Evolutionary conservation across 208 protist species (phyloP).

Genomic region (Trypanosoma melophagium): DNA sequence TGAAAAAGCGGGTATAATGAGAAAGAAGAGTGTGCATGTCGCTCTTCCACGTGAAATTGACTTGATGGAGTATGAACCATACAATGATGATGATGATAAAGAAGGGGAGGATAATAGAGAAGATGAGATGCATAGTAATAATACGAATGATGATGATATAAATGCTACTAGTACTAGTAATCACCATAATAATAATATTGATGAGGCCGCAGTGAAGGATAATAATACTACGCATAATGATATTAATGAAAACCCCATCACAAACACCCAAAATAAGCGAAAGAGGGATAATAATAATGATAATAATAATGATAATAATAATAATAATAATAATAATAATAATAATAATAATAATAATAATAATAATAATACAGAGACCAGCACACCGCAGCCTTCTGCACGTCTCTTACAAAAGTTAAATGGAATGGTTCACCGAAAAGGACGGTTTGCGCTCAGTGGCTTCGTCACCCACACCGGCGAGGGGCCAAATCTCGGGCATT

Average conservation of each 20-base stretch:
- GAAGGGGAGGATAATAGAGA: too few species aligned
- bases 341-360: not conserved
- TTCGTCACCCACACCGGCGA: conserved; percentile 89
- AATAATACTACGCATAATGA: too few species aligned
- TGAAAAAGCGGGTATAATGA: conserved; percentile 55
- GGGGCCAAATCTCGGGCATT: conserved; percentile 84
- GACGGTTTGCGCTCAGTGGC: conserved; percentile 81
- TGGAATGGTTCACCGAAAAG: conserved; percentile 65
- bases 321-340: not conserved
- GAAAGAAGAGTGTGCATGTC: conserved; percentile 85
- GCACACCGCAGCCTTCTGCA: conserved; percentile 34
- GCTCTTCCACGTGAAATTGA: conserved; percentile 87
- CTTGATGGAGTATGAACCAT: conserved; percentile 72
- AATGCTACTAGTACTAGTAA: too few species aligned
- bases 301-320: not conserved
- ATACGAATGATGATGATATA: not conserved
- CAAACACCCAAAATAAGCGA: too few species aligned
- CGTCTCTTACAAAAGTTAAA: conserved; percentile 47
- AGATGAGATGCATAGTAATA: not conserved
- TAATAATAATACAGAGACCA: conserved; percentile 8
- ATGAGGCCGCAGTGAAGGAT: too few species aligned
- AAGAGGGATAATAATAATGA: not conserved
- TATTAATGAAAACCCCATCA: too few species aligned
- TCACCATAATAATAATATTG: too few species aligned
- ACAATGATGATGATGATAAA: conserved; percentile 4